Base-by-base conservation (phyloP, 495 filamentous ascomycete species). In the Hypoxylon perforatum region DNA sequence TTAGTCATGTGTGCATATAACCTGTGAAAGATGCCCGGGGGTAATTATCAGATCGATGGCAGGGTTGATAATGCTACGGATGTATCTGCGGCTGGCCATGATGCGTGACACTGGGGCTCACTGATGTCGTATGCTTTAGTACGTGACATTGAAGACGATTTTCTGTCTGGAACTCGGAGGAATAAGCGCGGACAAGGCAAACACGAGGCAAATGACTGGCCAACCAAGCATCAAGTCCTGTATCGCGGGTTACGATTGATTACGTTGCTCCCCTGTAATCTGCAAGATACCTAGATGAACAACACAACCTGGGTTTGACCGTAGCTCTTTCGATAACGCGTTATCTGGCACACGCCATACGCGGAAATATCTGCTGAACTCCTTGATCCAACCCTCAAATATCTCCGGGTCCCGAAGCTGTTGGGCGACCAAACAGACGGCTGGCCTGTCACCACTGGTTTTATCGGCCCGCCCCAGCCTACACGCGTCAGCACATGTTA, bases 401-500 rank as follows among this genome's bases (percentile, higher is more conserved):
- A 99, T 91, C 22, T 91, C 88, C 5, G 90, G 84, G 9, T 91
- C 88, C 21, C 95, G 84, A 46, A 97, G 85, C 73, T 97, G 94
- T 79, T 96, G 93, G 17, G 88, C 93, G 41, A 97, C 81, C 17
- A 97, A 78, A 67, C 88, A 92, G n/a, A 82, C 53, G 36, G 71
- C 61, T 12, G 78, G 71, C 7, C 30, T 58, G 35, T 41, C 46
- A 23, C 30, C 4, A 14, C 17, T 23, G 21, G 47, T 51, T 19
- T 52, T 51, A 19, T 67, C 65, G 18, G 52, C 60, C 12, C 77
- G 71, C 17, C 87, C 75, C 1, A 94, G 73, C 17, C 78, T 75
- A 77, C 94, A 96, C 22, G 87, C 80, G 57, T 94, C 91, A n/a
- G 83, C 86, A 77, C 93, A 97, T 0, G 92, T 91, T 49, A 88